Conservation (phyloP, 1,284 basidiomycete genomes). For the Cutaneotrichosporon sp. region DNA sequence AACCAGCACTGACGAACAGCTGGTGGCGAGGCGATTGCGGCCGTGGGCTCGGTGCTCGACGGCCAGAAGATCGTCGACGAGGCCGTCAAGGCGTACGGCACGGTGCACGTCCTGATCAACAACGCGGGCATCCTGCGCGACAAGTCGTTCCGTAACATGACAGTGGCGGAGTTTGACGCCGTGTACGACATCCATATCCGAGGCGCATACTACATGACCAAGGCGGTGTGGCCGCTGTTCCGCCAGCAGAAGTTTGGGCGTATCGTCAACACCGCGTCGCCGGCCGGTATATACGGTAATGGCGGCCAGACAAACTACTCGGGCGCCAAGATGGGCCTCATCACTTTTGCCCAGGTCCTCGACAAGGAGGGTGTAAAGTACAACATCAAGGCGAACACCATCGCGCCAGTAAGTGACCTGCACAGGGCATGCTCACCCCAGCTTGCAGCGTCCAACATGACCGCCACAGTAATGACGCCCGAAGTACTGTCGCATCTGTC, state of each 20-base stretch:
- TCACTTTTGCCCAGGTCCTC: constrained; percentile 86
- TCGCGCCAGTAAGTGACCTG: constrained; percentile 80
- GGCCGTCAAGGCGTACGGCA: constrained; percentile 82
- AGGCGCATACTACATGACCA: constrained; percentile 89
- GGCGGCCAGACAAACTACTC: constrained; percentile 88
- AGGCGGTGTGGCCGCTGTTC: constrained; percentile 95
- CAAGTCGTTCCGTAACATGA: constrained; percentile 80
- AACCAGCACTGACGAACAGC: constrained; percentile 50
- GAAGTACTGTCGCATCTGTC: constrained; percentile 89
- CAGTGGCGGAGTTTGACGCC: constrained; percentile 78
- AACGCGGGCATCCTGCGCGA: constrained; percentile 94
- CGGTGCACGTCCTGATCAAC: constrained; percentile 80
- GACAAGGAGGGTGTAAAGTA: constrained; percentile 89
- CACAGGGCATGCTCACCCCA: constrained; percentile 36
- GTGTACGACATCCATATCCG: constrained; percentile 90
- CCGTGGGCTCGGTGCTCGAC: constrained; percentile 83
- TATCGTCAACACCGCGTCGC: constrained; percentile 81
- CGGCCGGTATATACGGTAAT: constrained; percentile 62
- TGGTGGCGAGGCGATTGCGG: constrained; percentile 78
- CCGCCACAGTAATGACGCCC: constrained; percentile 88
- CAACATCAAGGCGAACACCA: constrained; percentile 78
- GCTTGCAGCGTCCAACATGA: constrained; percentile 91
- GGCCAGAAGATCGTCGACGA: constrained; percentile 76
- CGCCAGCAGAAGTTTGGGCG: constrained; percentile 90
- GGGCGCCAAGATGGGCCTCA: constrained; percentile 65